Conservation (phyloP, 202 grass and related monocot genomes). For the Setaria viridis region DNA sequence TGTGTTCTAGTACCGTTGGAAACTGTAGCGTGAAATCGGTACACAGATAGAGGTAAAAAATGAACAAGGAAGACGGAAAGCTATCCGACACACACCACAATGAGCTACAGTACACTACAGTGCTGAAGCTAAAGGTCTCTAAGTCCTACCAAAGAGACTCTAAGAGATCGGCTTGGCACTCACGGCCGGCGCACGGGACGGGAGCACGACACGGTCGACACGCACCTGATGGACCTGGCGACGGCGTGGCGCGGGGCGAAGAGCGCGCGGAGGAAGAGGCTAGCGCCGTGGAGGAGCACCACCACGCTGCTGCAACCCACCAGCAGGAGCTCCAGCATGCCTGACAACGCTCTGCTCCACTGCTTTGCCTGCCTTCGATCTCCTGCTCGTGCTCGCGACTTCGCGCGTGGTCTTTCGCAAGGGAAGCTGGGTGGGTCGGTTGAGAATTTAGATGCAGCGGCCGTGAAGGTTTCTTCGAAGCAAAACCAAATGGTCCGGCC, state of each 20-base stretch:
- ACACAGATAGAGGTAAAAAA: no score
- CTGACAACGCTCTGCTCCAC: not conserved
- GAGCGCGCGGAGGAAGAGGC: conserved; percentile 59
- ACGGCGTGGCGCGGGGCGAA: conserved; percentile 47
- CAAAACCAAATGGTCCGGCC: not conserved
- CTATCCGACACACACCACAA: no score
- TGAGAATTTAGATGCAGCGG: no score
- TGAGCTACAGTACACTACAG: no score
- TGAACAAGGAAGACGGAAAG: no score
- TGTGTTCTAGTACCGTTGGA: no score
- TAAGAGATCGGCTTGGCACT: not conserved
- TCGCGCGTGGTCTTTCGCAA: not conserved
- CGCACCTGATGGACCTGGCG: conserved; percentile 50
- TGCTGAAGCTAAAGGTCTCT: no score
- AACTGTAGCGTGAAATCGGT: no score
- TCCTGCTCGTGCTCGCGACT: not conserved
- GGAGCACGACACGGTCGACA: not conserved
- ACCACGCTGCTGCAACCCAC: conserved; percentile 64
- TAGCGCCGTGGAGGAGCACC: conserved; percentile 67
- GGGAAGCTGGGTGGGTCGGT: not conserved
- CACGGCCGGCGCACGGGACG: not conserved
- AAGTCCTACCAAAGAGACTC: no score
- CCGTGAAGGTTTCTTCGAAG: conserved; percentile 2
- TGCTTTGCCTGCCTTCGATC: no score
- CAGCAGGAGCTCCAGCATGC: conserved; percentile 60